A percentile compares a stretch with the other conserved stretches of the same genome.
Evolutionary conservation across 768 basidiomycete genomes (phyloP).

Genomic region (Boletus coccyginus): DNA sequence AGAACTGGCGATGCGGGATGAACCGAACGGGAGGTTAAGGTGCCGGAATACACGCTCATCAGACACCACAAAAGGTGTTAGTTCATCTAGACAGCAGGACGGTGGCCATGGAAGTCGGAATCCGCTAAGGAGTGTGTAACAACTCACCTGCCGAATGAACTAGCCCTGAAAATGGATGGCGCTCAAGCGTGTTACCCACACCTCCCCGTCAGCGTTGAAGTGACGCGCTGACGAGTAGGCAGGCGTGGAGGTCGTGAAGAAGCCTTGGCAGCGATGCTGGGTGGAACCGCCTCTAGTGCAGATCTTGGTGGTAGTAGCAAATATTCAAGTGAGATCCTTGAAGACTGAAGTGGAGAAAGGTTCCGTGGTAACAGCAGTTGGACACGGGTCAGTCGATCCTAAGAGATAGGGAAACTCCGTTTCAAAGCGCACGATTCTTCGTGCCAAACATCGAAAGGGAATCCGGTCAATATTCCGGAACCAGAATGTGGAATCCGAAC

Average conservation of each 20-base stretch:
- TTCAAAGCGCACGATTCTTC: too few relatives aligned
- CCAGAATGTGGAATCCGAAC: conserved; percentile 67
- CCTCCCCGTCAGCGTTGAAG: too few relatives aligned
- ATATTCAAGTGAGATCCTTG: conserved; percentile 85
- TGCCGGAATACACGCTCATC: too few relatives aligned
- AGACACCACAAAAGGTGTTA: conserved; percentile 44
- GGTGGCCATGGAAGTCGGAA: conserved; percentile 86
- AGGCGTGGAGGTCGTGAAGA: too few relatives aligned
- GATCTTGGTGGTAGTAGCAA: conserved; percentile 89
- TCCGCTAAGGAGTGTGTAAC: conserved; percentile 85
- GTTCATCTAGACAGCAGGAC: conserved; percentile 85
- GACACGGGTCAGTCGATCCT: conserved; percentile 85
- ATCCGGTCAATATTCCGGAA: conserved; percentile 78
- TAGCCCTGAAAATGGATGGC: conserved; percentile 91
- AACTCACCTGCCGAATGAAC: conserved; percentile 90
- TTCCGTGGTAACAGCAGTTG: conserved; percentile 86
- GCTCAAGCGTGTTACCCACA: conserved; percentile 48
- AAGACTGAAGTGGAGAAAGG: conserved; percentile 89
- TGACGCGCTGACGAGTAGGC: too few relatives aligned
- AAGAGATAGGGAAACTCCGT: conserved; percentile 59
- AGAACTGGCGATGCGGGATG: conserved; percentile 72
- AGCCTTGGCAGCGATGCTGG: too few relatives aligned
- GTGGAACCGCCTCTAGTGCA: conserved; percentile 75
- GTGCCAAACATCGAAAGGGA: conserved; percentile 47
- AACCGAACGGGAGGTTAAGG: conserved; percentile 38